A percentile compares a stretch with the other conserved stretches of the same genome.
These are phyloP conservation scores for Microdochium nivale DNA, from an alignment of 2,329 filamentous ascomycete genomes.

Conservation along the genomic window DNA sequence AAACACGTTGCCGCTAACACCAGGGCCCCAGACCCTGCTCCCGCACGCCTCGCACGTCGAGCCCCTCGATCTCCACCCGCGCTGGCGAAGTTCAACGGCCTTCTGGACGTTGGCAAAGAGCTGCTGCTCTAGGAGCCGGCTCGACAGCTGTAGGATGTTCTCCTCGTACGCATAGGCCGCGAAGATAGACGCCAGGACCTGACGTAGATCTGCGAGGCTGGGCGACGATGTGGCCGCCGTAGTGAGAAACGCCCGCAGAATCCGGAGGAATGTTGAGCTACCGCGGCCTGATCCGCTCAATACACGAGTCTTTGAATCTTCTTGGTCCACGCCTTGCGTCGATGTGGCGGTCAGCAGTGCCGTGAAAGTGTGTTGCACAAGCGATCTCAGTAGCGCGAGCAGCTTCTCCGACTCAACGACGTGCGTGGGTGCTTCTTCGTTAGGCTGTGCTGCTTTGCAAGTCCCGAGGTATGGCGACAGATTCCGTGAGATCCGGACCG, in stretches of 20 bases:
- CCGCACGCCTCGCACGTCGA: constrained; percentile 85
- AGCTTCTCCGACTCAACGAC: constrained; percentile 51
- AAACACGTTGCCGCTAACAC: constrained; percentile 68
- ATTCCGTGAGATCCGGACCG: constrained; percentile 55
- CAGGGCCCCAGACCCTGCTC: constrained; percentile 79
- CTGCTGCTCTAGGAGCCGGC: constrained; percentile 78
- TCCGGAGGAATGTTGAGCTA: constrained; percentile 75
- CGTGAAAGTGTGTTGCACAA: constrained; percentile 88
- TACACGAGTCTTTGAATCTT: constrained; percentile 20
- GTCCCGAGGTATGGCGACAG: constrained; percentile 45
- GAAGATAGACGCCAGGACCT: constrained; percentile 82
- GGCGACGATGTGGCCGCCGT: constrained; percentile 75
- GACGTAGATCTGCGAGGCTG: constrained; percentile 76
- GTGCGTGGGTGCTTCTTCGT: constrained; percentile 12
- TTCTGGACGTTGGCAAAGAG: constrained; percentile 76
- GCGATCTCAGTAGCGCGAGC: constrained; percentile 58
- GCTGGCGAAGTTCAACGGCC: constrained; percentile 65
- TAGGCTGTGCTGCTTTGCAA: constrained; percentile 11
- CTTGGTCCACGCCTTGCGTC: constrained; percentile 24
- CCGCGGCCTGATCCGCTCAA: constrained; percentile 26
- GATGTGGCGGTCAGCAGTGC: constrained; percentile 74
- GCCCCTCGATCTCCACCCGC: constrained; percentile 81
- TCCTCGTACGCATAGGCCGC: constrained; percentile 93
- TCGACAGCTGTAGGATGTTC: constrained; percentile 77
- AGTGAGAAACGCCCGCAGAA: constrained; percentile 80